Percentiles rank a stretch among this genome's conserved stretches.
Evolutionary conservation across 352 stramenopile genomes (phyloP).

Genomic region (Pythium chondricola): DNA sequence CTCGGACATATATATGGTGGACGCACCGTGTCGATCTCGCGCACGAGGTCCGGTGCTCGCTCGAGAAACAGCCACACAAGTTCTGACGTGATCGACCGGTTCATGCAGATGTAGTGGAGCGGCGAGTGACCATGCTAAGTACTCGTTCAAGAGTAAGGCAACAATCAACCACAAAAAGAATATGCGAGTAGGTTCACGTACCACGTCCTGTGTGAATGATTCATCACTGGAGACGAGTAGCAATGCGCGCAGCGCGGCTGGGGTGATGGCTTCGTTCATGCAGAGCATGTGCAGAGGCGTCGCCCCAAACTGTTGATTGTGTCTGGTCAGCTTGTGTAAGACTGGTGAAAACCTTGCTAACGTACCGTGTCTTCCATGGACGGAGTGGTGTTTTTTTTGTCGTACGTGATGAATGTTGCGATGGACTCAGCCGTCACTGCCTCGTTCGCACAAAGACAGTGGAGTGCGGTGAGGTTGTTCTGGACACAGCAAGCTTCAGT

Average conservation of each 20-base stretch:
- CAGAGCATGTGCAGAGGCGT: slow-evolving; percentile 60
- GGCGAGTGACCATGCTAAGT: slow-evolving; percentile 44
- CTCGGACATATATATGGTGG: too few relatives aligned
- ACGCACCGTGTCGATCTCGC: slow-evolving; percentile 43
- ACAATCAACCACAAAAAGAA: too few relatives aligned
- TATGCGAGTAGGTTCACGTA: too few relatives aligned
- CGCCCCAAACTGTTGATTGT: slow-evolving; percentile 44
- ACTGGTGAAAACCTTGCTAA: neutral
- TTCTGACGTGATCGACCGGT: slow-evolving; percentile 39
- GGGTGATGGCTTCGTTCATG: slow-evolving; percentile 44
- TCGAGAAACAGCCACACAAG: slow-evolving; percentile 72
- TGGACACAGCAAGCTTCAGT: slow-evolving; percentile 6
- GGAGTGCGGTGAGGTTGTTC: slow-evolving; percentile 37
- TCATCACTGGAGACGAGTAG: slow-evolving; percentile 38
- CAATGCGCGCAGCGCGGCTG: slow-evolving; percentile 28
- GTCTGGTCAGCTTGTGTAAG: too few relatives aligned
- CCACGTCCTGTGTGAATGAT: slow-evolving; percentile 41
- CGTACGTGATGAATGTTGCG: slow-evolving; percentile 28
- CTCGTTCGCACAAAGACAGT: slow-evolving; percentile 49
- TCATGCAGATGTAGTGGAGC: slow-evolving; percentile 72
- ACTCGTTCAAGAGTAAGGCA: slow-evolving; percentile 1
- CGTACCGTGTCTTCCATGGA: slow-evolving; percentile 14
- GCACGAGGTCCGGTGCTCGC: slow-evolving; percentile 40
- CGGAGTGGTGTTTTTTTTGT: slow-evolving; percentile 24
- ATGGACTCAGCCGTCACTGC: slow-evolving; percentile 32